Evolutionary conservation across 2,329 filamentous ascomycete genomes (phyloP).

Genomic region (Claviceps purpurea): DNA sequence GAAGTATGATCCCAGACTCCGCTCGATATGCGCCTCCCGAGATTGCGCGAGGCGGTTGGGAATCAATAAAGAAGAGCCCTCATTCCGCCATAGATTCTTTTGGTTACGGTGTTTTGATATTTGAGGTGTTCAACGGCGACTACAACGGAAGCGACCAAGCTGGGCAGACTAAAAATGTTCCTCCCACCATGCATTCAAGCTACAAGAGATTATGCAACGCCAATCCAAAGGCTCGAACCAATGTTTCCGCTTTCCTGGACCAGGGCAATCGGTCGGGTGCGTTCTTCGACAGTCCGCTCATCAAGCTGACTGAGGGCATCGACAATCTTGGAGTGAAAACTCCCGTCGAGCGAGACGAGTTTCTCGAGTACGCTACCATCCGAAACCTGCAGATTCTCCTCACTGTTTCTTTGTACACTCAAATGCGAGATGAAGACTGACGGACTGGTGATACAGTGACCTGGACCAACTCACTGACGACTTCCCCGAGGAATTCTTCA

Average conservation of each 20-base stretch:
- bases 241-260: conserved; percentile 74
- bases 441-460: conserved; percentile 33
- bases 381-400: conserved; percentile 11
- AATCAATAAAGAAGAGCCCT: conserved; percentile 71
- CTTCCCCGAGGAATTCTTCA: conserved; percentile 96
- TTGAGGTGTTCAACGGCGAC: conserved; percentile 82
- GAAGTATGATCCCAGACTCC: conserved; percentile 75
- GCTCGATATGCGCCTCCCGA: conserved; percentile 79
- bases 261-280: conserved; percentile 70
- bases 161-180: conserved; percentile 74
- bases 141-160: conserved; percentile 67
- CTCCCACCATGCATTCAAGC: conserved; percentile 74
- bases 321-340: conserved; percentile 85
- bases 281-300: conserved; percentile 88
- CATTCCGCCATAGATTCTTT: conserved; percentile 77
- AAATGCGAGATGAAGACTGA: conserved; percentile 12
- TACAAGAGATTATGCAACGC: conserved; percentile 83
- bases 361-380: conserved; percentile 46
- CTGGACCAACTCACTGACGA: conserved; percentile 80
- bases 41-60: conserved; percentile 78
- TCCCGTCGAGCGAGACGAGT: conserved; percentile 69
- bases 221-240: conserved; percentile 80
- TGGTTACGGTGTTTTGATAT: conserved; percentile 70
- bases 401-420: conserved; percentile 9
- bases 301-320: conserved; percentile 83